Evolutionary conservation across 768 basidiomycete species (phyloP), one percentile per base, ranked within the genome.

Genomic region (Phylloporus sp.): DNA sequence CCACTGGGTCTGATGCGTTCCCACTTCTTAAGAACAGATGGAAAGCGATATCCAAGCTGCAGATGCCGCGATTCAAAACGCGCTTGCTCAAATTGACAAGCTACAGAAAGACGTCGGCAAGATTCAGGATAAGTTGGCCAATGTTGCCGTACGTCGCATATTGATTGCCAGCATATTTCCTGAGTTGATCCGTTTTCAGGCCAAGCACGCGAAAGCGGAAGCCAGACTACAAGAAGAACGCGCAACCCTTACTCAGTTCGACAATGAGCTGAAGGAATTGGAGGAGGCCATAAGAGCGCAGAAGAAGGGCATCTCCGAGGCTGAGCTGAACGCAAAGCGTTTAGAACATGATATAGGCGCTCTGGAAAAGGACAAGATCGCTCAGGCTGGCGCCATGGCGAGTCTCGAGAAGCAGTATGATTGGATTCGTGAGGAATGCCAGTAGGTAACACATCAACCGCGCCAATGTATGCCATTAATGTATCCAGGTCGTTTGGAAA

Each of bases 391-490:
- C 36, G 45, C 59, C 29, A 77, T 84, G 22, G 64, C 74, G 21
- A 77, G 75, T 38, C 73, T 95, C n/a, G 92, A 96, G 69, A 81
- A 84, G 59, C 78, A 84, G 61, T 77, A 86, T 56, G 77, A 84
- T 1, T 98, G 96, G 96, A 98, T 99, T 50, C 63, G 63, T 5
- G 82, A 93, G 50, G 94, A 99, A 63, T 78, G 82, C 55, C 77
- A 84, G 94, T 96, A 59, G 60, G 90, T 77, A 14, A 36, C 20
- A 17, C 21, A 13, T 26, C 29, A 8, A 0, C 13, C 26, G 11
- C 20, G 18, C n/a, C 7, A 27, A 32, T 26, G 15, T 47, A 32
- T 41, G 18, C 45, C 34, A 43, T 45, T 10, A 17, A 48, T 23
- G 40, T 22, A 49, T 47, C 15, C 21, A 95, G 92, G 40, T 77